These are phyloP conservation scores for Alternaria brassicae DNA, from an alignment of 2,329 filamentous ascomycete genomes.

Conservation along the genomic window DNA sequence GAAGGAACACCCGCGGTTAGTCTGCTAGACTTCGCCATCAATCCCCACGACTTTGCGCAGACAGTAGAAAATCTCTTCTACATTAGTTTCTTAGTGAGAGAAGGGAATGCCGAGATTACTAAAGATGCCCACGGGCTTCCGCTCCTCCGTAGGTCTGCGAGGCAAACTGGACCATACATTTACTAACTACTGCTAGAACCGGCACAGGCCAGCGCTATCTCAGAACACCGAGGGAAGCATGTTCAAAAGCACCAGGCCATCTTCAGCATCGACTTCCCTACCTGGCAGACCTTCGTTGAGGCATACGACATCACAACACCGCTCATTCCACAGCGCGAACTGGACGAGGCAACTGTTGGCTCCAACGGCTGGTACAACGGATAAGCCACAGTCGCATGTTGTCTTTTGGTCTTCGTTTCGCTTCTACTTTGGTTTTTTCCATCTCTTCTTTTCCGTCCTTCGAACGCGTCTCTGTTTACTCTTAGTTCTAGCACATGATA, in stretches of 20 bases:
- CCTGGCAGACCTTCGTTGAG: slow-evolving; percentile 79
- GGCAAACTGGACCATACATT: neutral
- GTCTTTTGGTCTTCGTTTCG: too few species aligned
- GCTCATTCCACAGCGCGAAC: slow-evolving; percentile 80
- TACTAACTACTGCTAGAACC: slow-evolving; percentile 46
- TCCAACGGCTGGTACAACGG: slow-evolving; percentile 37
- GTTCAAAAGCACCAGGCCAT: slow-evolving; percentile 78
- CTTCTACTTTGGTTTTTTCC: neutral
- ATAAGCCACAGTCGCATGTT: neutral
- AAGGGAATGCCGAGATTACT: slow-evolving; percentile 78
- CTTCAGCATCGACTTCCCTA: slow-evolving; percentile 83
- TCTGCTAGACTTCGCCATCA: slow-evolving; percentile 86
- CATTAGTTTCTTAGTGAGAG: slow-evolving; percentile 89
- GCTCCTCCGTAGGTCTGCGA: slow-evolving; percentile 72
- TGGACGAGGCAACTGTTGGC: slow-evolving; percentile 34
- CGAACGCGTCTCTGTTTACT: neutral
- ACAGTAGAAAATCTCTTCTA: slow-evolving; percentile 98
- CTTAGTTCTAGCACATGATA: slow-evolving; percentile 10
- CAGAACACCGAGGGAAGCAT: slow-evolving; percentile 62
- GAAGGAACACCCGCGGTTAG: slow-evolving; percentile 69
- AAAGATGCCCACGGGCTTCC: slow-evolving; percentile 77
- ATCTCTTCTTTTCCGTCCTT: neutral
- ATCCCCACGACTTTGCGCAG: slow-evolving; percentile 89
- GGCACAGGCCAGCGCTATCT: slow-evolving; percentile 57
- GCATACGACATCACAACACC: slow-evolving; percentile 78